Conservation (phyloP, 495 filamentous ascomycete species). For the Penicillium coprophilum region DNA sequence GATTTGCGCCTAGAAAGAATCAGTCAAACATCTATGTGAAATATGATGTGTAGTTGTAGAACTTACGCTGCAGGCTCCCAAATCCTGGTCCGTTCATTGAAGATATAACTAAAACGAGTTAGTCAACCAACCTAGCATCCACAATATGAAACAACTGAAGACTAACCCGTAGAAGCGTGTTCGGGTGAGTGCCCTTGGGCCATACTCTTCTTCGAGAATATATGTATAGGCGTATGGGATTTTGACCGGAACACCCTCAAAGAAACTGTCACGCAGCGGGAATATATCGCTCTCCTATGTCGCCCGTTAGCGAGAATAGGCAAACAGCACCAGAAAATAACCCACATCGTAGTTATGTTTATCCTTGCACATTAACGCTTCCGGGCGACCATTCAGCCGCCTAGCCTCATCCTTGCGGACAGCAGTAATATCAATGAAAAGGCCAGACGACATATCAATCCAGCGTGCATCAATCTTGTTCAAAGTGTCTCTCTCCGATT, state of each 20-base stretch:
- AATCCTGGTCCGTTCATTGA: conserved; percentile 34
- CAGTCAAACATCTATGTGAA: background rate
- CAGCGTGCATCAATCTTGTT: conserved; percentile 64
- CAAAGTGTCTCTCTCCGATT: conserved; percentile 40
- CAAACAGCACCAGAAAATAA: background rate
- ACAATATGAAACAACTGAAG: background rate
- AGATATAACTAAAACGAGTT: conserved; percentile 29
- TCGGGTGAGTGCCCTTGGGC: conserved; percentile 59
- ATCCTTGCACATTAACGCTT: conserved; percentile 58
- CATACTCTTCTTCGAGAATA: conserved; percentile 76
- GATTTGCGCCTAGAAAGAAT: background rate
- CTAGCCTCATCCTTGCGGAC: conserved; percentile 47
- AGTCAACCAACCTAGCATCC: background rate
- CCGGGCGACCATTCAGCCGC: conserved; percentile 32
- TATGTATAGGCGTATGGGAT: conserved; percentile 74
- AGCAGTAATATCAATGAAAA: conserved; percentile 63
- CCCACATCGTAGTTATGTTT: conserved; percentile 51
- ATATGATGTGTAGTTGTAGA: background rate
- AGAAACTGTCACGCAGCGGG: conserved; percentile 72
- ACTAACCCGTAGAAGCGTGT: conserved; percentile 64
- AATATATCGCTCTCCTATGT: conserved; percentile 64
- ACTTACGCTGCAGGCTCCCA: conserved; percentile 32
- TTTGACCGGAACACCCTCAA: conserved; percentile 72
- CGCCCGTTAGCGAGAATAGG: background rate
- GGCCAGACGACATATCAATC: conserved; percentile 59